Conservation (phyloP, 345 rosid species). For the Melaleuca alternifolia region DNA sequence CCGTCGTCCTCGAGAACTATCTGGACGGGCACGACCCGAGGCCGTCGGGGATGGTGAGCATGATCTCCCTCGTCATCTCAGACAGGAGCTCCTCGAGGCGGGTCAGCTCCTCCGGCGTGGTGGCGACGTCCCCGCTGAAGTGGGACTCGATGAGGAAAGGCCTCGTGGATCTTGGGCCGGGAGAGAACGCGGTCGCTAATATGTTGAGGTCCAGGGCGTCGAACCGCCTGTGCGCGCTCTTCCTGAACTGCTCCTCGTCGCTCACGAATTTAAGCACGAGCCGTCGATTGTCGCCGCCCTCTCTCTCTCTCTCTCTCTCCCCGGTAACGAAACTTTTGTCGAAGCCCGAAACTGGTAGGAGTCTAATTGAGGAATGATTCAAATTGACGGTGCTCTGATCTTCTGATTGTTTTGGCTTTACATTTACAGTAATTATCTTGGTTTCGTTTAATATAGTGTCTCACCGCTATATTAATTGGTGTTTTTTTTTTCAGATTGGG, state of each 20-base stretch:
- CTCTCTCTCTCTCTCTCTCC: neutral
- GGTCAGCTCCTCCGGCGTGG: neutral
- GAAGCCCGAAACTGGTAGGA: rapidly evolving
- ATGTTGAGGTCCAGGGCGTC: conserved; percentile 5
- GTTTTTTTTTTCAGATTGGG: too few species aligned
- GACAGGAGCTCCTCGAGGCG: too few species aligned
- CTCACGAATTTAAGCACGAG: conserved; percentile 1
- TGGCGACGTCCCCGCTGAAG: conserved; percentile 12
- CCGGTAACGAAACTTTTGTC: neutral
- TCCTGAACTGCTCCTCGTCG: conserved; percentile 7
- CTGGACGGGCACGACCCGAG: too few species aligned
- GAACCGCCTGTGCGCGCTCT: conserved; percentile 7
- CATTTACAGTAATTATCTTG: too few species aligned
- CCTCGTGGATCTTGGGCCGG: conserved; percentile 10
- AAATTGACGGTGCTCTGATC: neutral
- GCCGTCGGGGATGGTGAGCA: too few species aligned
- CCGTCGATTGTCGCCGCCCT: conserved; percentile 13
- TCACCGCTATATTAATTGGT: too few species aligned
- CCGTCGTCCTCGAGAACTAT: too few species aligned
- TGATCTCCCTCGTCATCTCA: too few species aligned
- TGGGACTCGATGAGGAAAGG: conserved; percentile 14
- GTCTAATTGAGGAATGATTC: neutral
- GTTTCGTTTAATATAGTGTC: too few species aligned
- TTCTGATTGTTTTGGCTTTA: too few species aligned
- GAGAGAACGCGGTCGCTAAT: conserved; percentile 4